Percentiles rank a stretch among this genome's conserved stretches.
These are phyloP conservation scores for Prunus campanulata DNA, from an alignment of 306 rosid genomes.

Conservation along the genomic window DNA sequence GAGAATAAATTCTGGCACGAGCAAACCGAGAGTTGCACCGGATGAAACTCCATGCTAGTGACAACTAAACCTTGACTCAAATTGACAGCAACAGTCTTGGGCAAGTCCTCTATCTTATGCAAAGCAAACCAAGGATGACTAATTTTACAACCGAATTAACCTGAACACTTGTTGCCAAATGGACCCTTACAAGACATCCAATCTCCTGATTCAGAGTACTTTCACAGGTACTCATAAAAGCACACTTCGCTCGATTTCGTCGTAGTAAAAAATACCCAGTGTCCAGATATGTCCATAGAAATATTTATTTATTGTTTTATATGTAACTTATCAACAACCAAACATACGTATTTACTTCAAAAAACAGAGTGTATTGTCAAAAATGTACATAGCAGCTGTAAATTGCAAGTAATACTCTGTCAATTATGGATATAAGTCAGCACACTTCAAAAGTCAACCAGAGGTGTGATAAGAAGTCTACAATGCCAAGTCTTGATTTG, in stretches of 20 bases:
- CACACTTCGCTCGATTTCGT: no score
- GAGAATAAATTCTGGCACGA: neutral
- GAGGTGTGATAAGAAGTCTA: neutral
- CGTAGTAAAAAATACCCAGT: no score
- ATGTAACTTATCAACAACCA: conserved; percentile 57
- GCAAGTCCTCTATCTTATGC: no score
- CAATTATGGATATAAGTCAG: neutral
- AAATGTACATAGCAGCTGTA: neutral
- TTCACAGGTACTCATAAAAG: no score
- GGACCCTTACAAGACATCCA: no score
- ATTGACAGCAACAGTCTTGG: conserved; percentile 55
- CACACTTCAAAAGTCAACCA: neutral
- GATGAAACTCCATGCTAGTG: conserved; percentile 92
- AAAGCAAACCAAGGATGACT: no score
- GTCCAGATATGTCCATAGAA: neutral
- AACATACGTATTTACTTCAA: neutral
- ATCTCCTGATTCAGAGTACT: no score
- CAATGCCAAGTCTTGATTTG: neutral
- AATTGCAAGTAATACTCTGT: neutral
- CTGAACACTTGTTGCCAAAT: no score
- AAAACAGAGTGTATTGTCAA: no score
- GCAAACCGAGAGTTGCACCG: conserved; percentile 72
- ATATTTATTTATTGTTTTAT: neutral
- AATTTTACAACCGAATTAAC: no score
- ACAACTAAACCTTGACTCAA: conserved; percentile 75